Evolutionary conservation across 1,139 yeast species (phyloP).

Genomic region (Hansenula sp.): DNA sequence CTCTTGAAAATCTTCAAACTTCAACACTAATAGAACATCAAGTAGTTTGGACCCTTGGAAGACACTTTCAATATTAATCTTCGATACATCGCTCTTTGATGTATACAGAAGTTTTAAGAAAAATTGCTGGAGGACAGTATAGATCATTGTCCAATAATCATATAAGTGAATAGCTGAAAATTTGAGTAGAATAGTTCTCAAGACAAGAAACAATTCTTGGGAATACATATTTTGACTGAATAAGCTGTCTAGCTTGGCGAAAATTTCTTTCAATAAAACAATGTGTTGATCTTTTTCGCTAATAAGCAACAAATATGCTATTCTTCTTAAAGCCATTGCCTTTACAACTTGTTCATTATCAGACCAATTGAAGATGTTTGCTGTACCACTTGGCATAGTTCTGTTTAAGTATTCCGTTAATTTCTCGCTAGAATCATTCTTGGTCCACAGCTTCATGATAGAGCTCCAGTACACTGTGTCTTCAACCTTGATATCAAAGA

Average conservation of each 20-base stretch:
- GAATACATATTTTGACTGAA: slow-evolving; percentile 25
- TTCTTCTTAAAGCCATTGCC: slow-evolving; percentile 47
- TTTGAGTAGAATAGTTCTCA: slow-evolving; percentile 61
- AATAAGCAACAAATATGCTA: slow-evolving; percentile 58
- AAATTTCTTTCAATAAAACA: slow-evolving; percentile 41
- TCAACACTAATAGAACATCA: slow-evolving; percentile 65
- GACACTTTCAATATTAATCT: slow-evolving; percentile 39
- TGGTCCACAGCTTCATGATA: slow-evolving; percentile 53
- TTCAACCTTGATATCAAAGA: slow-evolving; percentile 35
- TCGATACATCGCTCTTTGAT: slow-evolving; percentile 31
- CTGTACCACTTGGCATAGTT: slow-evolving; percentile 39
- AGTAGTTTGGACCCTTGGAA: slow-evolving; percentile 71
- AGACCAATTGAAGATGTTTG: slow-evolving; percentile 63
- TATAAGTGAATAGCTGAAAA: slow-evolving; percentile 62
- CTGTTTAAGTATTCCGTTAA: slow-evolving; percentile 51
- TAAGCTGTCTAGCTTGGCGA: slow-evolving; percentile 45
- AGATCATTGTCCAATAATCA: slow-evolving; percentile 68
- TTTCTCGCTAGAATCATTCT: slow-evolving; percentile 50
- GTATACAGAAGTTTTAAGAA: slow-evolving; percentile 37
- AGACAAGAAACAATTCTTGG: slow-evolving; percentile 45
- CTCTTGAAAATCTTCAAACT: slow-evolving; percentile 77
- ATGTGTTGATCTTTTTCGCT: slow-evolving; percentile 41
- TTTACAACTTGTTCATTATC: slow-evolving; percentile 63
- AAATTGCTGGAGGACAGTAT: slow-evolving; percentile 56
- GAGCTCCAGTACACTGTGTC: slow-evolving; percentile 43